Conservation (phyloP, 1,139 yeast species). For the Torulaspora globosa region DNA sequence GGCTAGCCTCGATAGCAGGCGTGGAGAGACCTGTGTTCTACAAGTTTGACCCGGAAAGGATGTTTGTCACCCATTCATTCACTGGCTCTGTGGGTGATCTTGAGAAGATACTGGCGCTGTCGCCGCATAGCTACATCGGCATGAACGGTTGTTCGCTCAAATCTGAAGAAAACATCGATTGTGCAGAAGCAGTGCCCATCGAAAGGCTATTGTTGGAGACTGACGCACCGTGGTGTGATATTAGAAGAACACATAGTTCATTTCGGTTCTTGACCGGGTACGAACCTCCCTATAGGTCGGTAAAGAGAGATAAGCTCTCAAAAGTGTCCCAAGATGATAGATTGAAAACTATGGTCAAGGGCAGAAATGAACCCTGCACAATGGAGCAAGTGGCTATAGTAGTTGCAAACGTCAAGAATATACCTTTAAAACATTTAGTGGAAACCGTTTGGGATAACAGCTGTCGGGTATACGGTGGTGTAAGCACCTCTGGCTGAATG, state of each 20-base stretch:
- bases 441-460: conserved; percentile 65
- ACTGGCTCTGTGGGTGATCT: conserved; percentile 75
- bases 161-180: conserved; percentile 66
- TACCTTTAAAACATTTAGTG: conserved; percentile 51
- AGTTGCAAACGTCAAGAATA: conserved; percentile 54
- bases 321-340: conserved; percentile 21
- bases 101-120: conserved; percentile 42
- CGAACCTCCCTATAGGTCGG: conserved; percentile 23
- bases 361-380: conserved; percentile 88
- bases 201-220: conserved; percentile 77
- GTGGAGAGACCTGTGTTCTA: conserved; percentile 40
- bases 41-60: conserved; percentile 28
- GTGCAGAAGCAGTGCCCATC: conserved; percentile 62
- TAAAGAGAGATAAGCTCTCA: conserved; percentile 31
- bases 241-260: conserved; percentile 77
- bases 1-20: conserved; percentile 13
- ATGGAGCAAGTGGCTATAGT: conserved; percentile 80
- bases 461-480: conserved; percentile 43
- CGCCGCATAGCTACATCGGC: conserved; percentile 57
- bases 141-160: conserved; percentile 91
- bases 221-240: conserved; percentile 98
- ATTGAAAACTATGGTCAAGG: conserved; percentile 53
- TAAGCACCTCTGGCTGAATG: not conserved
- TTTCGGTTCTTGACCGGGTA: conserved; percentile 46
- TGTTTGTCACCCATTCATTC: conserved; percentile 84